phyloP scores from a whole-genome alignment of 768 basidiomycete genomes.

The Daedaleopsis sinensis region DNA sequence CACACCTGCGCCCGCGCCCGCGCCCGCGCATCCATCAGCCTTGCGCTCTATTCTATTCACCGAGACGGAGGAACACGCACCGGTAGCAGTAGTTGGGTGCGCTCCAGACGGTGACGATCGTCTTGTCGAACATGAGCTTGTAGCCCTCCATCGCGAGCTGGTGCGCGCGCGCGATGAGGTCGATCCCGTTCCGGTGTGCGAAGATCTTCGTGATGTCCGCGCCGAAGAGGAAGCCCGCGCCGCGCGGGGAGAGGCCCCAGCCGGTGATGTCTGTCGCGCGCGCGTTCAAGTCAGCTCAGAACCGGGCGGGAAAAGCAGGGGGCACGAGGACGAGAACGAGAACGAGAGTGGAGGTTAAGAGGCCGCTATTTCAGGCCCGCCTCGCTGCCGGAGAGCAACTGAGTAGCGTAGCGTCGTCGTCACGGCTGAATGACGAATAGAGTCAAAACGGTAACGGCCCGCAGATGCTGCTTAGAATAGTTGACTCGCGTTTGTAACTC shows the following conservation, averaged over 20 bases:
- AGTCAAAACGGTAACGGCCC: too few relatives aligned
- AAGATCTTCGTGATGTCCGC: conserved; percentile 90
- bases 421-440: too few relatives aligned
- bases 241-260: conserved; percentile 97
- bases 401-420: background rate
- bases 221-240: conserved; percentile 95
- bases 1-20: conserved; percentile 71
- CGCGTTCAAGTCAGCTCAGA: background rate
- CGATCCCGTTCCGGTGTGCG: conserved; percentile 88
- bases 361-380: too few relatives aligned
- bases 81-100: conserved; percentile 98
- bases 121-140: conserved; percentile 95
- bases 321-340: background rate
- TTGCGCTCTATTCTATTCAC: too few relatives aligned
- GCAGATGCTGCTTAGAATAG: too few relatives aligned
- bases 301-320: background rate
- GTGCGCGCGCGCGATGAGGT: conserved; percentile 95
- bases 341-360: background rate
- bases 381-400: too few relatives aligned
- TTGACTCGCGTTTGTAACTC: too few relatives aligned
- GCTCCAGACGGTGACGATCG: conserved; percentile 97
- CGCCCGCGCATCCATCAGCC: background rate
- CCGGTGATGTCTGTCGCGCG: conserved; percentile 73
- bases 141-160: conserved; percentile 98
- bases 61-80: conserved; percentile 48